Percentiles rank a stretch among this genome's conserved stretches.
Conservation (phyloP, 257 asterid genomes). For the Solanum arcanum region DNA sequence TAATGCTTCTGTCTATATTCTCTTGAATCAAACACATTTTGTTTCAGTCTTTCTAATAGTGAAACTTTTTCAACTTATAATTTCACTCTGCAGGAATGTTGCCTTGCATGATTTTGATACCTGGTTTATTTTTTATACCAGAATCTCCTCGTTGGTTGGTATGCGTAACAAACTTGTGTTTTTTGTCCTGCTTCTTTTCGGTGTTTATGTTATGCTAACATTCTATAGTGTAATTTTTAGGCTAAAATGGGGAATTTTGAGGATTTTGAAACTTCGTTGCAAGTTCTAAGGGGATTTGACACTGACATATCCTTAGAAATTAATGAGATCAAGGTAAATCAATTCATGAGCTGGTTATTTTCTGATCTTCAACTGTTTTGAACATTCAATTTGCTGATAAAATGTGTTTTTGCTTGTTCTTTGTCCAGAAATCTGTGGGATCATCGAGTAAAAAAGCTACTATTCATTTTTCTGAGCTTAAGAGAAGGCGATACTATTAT, state of each 20-base stretch:
- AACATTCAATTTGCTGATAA: neutral
- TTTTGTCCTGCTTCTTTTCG: neutral
- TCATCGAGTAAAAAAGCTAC: constrained; percentile 57
- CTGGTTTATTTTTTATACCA: constrained; percentile 80
- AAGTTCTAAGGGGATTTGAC: constrained; percentile 76
- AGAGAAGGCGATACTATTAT: constrained; percentile 56
- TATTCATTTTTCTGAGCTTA: constrained; percentile 55
- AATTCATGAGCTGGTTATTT: neutral
- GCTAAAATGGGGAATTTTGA: constrained; percentile 78
- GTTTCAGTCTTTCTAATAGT: neutral
- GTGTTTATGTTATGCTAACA: neutral
- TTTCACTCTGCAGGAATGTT: constrained; percentile 39
- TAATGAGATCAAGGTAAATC: constrained; percentile 71
- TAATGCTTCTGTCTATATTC: neutral
- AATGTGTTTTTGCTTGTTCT: neutral
- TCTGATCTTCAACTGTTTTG: neutral
- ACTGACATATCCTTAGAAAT: constrained; percentile 69
- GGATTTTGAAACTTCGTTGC: constrained; percentile 72
- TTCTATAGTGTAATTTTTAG: constrained; percentile 13
- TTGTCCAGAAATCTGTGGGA: constrained; percentile 59
- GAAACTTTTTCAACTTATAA: neutral
- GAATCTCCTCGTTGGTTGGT: constrained; percentile 98
- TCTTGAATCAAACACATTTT: neutral
- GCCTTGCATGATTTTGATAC: constrained; percentile 74
- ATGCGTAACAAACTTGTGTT: constrained; percentile 5